Evolutionary conservation across 805 yeast species (phyloP).

Genomic region (Saccharomycopsis olivae): DNA sequence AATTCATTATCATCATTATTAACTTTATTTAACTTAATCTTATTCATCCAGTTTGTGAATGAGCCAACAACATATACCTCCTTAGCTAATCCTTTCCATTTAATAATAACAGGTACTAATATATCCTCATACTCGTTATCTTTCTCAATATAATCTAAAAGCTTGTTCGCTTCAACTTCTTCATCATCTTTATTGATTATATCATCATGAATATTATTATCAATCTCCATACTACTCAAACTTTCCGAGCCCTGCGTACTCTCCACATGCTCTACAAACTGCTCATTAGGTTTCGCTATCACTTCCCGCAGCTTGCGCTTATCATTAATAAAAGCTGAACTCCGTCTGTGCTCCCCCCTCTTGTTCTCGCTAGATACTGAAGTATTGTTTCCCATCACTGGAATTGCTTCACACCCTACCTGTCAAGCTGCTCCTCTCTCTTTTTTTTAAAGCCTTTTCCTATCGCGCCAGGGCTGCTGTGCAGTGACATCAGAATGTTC

Average conservation of each 20-base stretch:
- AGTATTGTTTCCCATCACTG: too few relatives aligned
- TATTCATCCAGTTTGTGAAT: conserved; percentile 95
- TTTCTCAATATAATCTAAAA: conserved; percentile 15
- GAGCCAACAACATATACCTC: conserved; percentile 95
- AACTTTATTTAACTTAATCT: conserved; percentile 68
- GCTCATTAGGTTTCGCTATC: background rate
- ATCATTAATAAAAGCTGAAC: too few relatives aligned
- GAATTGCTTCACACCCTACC: too few relatives aligned
- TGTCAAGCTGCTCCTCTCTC: too few relatives aligned
- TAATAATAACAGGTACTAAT: conserved; percentile 50
- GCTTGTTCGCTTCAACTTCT: conserved; percentile 18
- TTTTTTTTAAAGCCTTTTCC: too few relatives aligned
- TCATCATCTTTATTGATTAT: conserved; percentile 18
- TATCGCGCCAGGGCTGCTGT: too few relatives aligned
- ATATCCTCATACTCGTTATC: conserved; percentile 11
- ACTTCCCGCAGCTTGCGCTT: too few relatives aligned
- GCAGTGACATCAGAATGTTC: too few relatives aligned
- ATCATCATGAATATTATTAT: conserved; percentile 18
- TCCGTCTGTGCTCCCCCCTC: too few relatives aligned
- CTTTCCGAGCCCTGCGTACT: background rate
- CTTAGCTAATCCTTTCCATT: conserved; percentile 91
- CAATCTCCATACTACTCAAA: conserved; percentile 1
- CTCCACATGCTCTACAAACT: background rate
- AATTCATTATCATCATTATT: conserved; percentile 30
- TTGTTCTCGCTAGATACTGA: too few relatives aligned